Evolutionary conservation across 306 rosid genomes (phyloP).

Genomic region (Lotus japonicus): DNA sequence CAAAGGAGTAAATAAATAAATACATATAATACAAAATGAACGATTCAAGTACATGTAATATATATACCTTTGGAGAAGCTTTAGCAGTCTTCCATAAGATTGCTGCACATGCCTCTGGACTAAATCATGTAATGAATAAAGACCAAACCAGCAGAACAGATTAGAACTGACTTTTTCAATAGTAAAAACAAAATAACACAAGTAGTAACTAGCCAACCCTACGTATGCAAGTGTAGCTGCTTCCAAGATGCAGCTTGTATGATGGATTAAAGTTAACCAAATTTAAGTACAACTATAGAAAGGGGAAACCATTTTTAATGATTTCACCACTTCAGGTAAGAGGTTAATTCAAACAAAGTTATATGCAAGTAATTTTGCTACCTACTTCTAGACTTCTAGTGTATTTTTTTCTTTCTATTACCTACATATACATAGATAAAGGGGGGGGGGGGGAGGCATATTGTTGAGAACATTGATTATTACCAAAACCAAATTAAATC

Average conservation of each 20-base stretch:
- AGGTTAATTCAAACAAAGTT: not conserved
- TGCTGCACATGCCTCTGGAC: conserved; percentile 99
- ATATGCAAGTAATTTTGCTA: not conserved
- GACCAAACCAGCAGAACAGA: conserved; percentile 27
- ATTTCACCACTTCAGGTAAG: not conserved
- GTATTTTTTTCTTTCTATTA: too few species aligned
- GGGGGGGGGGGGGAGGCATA: not conserved
- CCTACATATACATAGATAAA: not conserved
- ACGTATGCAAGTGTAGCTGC: not conserved
- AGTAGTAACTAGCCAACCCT: not conserved
- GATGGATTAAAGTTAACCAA: not conserved
- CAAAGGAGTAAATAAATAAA: conserved; percentile 15
- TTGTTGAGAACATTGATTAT: not conserved
- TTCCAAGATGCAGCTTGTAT: not conserved
- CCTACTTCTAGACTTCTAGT: conserved; percentile 1
- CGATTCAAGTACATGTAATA: not conserved
- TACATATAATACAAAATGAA: not conserved
- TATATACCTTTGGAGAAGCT: conserved; percentile 79
- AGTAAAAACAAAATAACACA: not conserved
- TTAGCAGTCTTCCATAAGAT: conserved; percentile 90
- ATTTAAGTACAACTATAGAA: not conserved
- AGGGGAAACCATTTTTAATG: not conserved
- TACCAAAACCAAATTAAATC: not conserved
- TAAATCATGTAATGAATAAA: conserved; percentile 36
- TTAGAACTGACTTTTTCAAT: conserved; percentile 7